Evolutionary conservation across 176 grass and related monocot genomes (phyloP).

Genomic region (Puya raimondii): DNA sequence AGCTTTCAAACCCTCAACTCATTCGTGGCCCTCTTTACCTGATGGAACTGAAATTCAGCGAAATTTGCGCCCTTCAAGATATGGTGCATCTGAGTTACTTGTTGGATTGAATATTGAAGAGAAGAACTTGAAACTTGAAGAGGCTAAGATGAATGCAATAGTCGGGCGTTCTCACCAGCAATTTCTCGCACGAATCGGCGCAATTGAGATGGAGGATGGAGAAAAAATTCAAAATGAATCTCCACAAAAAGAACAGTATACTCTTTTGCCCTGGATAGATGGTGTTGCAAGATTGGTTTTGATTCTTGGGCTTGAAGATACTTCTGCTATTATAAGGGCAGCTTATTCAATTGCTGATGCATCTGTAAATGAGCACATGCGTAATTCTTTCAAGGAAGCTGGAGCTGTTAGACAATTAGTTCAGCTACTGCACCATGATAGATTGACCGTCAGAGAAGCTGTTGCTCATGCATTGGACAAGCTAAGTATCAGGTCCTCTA

Average conservation of each 20-base stretch:
- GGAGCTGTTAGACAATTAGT: conserved; percentile 48
- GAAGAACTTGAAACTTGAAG: conserved; percentile 31
- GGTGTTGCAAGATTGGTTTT: conserved; percentile 59
- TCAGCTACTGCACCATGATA: conserved; percentile 46
- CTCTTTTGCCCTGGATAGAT: conserved; percentile 63
- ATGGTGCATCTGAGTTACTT: conserved; percentile 66
- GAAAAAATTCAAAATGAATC: conserved; percentile 34
- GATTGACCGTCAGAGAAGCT: conserved; percentile 32
- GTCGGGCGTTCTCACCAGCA: conserved; percentile 66
- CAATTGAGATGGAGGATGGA: conserved; percentile 56
- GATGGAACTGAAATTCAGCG: conserved; percentile 55
- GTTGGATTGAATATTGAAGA: conserved; percentile 47
- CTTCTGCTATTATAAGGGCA: conserved; percentile 43
- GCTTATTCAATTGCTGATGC: conserved; percentile 53
- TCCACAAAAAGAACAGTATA: conserved; percentile 33
- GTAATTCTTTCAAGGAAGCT: conserved; percentile 55
- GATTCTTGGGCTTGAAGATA: conserved; percentile 60
- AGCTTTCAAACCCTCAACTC: conserved; percentile 44
- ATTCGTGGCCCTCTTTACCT: conserved; percentile 69
- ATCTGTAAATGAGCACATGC: conserved; percentile 57
- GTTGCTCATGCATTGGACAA: conserved; percentile 48
- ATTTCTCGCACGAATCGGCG: conserved; percentile 60
- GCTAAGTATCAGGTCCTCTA: conserved; percentile 44
- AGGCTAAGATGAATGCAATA: conserved; percentile 57
- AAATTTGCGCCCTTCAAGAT: conserved; percentile 49